These are phyloP conservation scores for Dichotomopilus funicola DNA, from an alignment of 2,329 filamentous ascomycete genomes.

Conservation along the genomic window DNA sequence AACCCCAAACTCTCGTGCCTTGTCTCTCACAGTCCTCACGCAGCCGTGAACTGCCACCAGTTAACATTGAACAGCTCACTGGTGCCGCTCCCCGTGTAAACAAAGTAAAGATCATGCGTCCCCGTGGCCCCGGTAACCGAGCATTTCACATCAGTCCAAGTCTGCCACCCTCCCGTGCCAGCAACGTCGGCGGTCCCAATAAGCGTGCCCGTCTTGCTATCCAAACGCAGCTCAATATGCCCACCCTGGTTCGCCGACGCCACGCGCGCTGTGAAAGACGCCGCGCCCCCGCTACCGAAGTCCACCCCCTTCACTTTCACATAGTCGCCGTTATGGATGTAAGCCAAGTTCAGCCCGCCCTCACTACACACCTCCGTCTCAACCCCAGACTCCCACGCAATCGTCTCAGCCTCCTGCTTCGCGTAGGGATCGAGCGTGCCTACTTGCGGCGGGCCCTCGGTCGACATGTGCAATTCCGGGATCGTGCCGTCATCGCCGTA, in stretches of 20 bases:
- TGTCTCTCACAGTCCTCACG: too few species aligned
- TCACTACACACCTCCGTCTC: neutral
- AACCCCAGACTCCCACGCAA: neutral
- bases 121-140: neutral
- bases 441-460: neutral
- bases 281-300: constrained; percentile 7
- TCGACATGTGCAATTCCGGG: neutral
- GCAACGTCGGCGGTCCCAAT: neutral
- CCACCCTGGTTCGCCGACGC: neutral
- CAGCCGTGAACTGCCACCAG: neutral
- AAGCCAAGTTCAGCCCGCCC: neutral
- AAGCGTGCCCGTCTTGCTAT: neutral
- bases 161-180: neutral
- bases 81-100: neutral
- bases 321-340: neutral
- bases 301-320: neutral
- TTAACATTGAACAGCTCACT: neutral
- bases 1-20: too few species aligned
- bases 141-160: neutral
- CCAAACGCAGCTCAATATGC: neutral
- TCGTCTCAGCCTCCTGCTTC: constrained; percentile 1
- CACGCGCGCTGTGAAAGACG: neutral
- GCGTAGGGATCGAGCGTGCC: neutral
- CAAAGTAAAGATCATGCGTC: neutral
- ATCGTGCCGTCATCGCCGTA: neutral